A percentile compares a stretch with the other conserved stretches of the same genome.
Evolutionary conservation across 2,329 filamentous ascomycete genomes (phyloP).

Genomic region (Fonsecaea pugnacius): DNA sequence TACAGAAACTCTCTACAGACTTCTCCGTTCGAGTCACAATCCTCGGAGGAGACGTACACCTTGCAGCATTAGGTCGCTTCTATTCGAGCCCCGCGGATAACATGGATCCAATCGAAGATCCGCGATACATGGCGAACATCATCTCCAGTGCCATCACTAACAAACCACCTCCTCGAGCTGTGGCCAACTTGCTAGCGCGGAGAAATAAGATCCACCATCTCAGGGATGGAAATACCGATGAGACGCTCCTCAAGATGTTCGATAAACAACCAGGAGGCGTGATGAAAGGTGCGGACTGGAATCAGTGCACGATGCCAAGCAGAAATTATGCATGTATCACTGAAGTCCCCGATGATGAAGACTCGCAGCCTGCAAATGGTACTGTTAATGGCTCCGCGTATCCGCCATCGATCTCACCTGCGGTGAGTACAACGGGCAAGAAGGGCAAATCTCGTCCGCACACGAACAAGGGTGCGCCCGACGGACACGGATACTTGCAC

Average conservation of each 20-base stretch:
- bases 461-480: conserved; percentile 46
- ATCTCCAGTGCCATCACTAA: conserved; percentile 70
- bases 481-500: conserved; percentile 74
- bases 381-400: conserved; percentile 32
- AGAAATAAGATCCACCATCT: conserved; percentile 70
- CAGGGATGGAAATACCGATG: conserved; percentile 62
- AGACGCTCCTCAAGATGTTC: conserved; percentile 67
- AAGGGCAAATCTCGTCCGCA: conserved; percentile 31
- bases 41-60: conserved; percentile 64
- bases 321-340: conserved; percentile 68
- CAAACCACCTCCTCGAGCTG: conserved; percentile 67
- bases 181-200: conserved; percentile 66
- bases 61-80: conserved; percentile 67
- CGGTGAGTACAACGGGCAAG: conserved; percentile 29
- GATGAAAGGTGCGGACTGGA: conserved; percentile 70
- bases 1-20: conserved; percentile 63
- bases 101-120: conserved; percentile 62
- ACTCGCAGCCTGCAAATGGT: conserved; percentile 30
- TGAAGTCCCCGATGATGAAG: conserved; percentile 48
- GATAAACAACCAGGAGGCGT: conserved; percentile 62
- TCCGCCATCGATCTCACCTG: not conserved
- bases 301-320: conserved; percentile 81
- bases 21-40: conserved; percentile 65
- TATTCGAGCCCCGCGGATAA: conserved; percentile 64
- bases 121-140: conserved; percentile 67